A percentile compares a stretch with the other conserved stretches of the same genome.
Conservation (phyloP, 2,329 filamentous ascomycete species). For the Tympanopsis confertula region DNA sequence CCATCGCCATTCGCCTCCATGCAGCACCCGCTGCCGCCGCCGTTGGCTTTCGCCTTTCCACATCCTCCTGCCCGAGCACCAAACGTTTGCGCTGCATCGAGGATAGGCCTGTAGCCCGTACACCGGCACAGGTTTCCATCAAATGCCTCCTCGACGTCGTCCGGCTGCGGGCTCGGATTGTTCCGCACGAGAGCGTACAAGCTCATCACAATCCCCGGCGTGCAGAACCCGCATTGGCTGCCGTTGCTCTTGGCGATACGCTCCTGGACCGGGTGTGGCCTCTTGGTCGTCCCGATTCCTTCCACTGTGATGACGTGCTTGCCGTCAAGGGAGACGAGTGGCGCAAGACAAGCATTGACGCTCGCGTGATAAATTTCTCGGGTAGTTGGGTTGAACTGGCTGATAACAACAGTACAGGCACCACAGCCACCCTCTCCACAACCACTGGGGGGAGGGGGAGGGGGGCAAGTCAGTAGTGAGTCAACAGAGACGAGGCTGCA, state of each 20-base stretch:
- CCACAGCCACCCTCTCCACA: constrained; percentile 95
- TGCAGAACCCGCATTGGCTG: constrained; percentile 82
- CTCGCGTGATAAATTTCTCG: constrained; percentile 90
- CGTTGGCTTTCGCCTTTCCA: constrained; percentile 34
- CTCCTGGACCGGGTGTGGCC: constrained; percentile 81
- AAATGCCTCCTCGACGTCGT: constrained; percentile 41
- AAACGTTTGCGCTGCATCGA: constrained; percentile 89
- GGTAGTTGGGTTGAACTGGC: constrained; percentile 85
- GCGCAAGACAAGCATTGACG: constrained; percentile 90
- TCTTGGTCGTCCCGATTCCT: constrained; percentile 80
- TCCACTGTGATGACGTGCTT: constrained; percentile 98
- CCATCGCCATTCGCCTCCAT: constrained; percentile 53
- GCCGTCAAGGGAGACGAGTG: constrained; percentile 82
- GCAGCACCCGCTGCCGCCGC: constrained; percentile 53
- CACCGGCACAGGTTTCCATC: constrained; percentile 94
- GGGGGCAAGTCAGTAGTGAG: constrained; percentile 1
- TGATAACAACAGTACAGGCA: constrained; percentile 89
- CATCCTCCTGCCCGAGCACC: constrained; percentile 23
- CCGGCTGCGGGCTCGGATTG: constrained; percentile 52
- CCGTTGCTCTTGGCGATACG: constrained; percentile 83
- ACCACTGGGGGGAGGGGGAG: constrained; percentile 33
- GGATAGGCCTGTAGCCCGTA: constrained; percentile 85
- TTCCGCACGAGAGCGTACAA: constrained; percentile 87
- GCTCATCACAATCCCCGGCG: constrained; percentile 96
- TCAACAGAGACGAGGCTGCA: background rate